Conservation (phyloP, 306 rosid genomes). For the Carpinus fangiana region DNA sequence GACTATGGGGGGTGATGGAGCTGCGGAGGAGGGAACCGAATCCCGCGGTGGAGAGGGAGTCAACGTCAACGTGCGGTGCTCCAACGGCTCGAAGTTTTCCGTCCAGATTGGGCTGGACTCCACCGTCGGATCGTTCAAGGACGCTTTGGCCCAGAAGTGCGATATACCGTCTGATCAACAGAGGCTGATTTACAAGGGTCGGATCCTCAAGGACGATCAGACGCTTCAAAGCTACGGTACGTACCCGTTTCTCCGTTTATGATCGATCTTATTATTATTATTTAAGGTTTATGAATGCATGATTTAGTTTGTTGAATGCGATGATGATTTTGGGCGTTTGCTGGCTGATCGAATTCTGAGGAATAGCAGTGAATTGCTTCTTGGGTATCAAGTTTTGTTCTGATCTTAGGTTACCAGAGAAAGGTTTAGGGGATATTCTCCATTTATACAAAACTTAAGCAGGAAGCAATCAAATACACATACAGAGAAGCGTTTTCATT, state of each 20-base stretch:
- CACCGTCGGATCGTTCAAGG: slow-evolving; percentile 60
- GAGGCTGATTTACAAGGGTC: slow-evolving; percentile 86
- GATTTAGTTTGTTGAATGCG: not conserved
- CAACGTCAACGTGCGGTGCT: slow-evolving; percentile 62
- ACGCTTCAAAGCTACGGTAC: slow-evolving; percentile 72
- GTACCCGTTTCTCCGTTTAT: not conserved
- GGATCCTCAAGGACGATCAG: slow-evolving; percentile 84
- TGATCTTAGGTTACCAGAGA: not conserved
- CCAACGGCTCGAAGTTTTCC: slow-evolving; percentile 71
- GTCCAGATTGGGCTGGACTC: slow-evolving; percentile 55
- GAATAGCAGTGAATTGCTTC: not conserved
- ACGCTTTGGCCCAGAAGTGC: slow-evolving; percentile 45
- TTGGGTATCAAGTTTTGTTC: not conserved
- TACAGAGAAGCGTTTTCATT: not conserved
- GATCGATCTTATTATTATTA: not conserved
- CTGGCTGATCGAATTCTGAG: not conserved
- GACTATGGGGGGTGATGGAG: slow-evolving; percentile 66
- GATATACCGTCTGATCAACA: slow-evolving; percentile 68
- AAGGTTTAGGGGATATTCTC: not conserved
- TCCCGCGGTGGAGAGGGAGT: slow-evolving; percentile 39
- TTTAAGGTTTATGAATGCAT: not conserved
- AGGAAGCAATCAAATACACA: not conserved
- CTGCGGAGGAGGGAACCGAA: slow-evolving; percentile 39
- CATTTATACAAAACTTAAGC: not conserved
- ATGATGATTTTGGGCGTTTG: not conserved